Evolutionary conservation across 2,329 filamentous ascomycete genomes (phyloP).

Genomic region (Alternaria postmessia): DNA sequence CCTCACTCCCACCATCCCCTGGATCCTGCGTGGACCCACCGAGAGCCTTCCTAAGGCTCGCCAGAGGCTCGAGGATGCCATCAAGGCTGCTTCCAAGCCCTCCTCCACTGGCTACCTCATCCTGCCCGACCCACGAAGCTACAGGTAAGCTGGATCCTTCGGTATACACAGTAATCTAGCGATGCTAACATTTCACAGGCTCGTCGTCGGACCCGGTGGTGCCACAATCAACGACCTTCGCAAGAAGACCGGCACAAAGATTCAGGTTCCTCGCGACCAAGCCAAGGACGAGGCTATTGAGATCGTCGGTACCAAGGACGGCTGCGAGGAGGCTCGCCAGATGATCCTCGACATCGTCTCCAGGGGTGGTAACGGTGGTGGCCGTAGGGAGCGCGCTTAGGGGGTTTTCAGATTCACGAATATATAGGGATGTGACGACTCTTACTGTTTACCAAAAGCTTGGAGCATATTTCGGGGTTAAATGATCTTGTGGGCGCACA

Average conservation of each 20-base stretch:
- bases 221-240: slow-evolving; percentile 93
- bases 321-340: slow-evolving; percentile 85
- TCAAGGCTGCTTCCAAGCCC: slow-evolving; percentile 74
- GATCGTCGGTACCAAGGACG: slow-evolving; percentile 79
- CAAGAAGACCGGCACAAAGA: slow-evolving; percentile 90
- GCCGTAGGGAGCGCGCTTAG: slow-evolving; percentile 28
- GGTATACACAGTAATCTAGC: not conserved
- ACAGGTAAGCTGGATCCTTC: slow-evolving; percentile 56
- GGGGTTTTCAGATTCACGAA: not conserved
- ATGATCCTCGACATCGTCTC: slow-evolving; percentile 83
- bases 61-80: slow-evolving; percentile 73
- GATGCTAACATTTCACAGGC: slow-evolving; percentile 54
- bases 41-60: slow-evolving; percentile 86
- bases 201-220: slow-evolving; percentile 87
- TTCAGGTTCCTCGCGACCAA: slow-evolving; percentile 89
- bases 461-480: not conserved
- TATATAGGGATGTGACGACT: not conserved
- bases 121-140: slow-evolving; percentile 86
- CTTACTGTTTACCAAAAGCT: not conserved
- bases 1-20: slow-evolving; percentile 72
- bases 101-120: slow-evolving; percentile 85
- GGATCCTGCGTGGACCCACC: slow-evolving; percentile 81
- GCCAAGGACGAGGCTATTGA: slow-evolving; percentile 82
- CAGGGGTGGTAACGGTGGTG: slow-evolving; percentile 38
- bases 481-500: slow-evolving; percentile 1